Conservation (phyloP, 2,329 filamentous ascomycete genomes). For the Exophiala spinifera region DNA sequence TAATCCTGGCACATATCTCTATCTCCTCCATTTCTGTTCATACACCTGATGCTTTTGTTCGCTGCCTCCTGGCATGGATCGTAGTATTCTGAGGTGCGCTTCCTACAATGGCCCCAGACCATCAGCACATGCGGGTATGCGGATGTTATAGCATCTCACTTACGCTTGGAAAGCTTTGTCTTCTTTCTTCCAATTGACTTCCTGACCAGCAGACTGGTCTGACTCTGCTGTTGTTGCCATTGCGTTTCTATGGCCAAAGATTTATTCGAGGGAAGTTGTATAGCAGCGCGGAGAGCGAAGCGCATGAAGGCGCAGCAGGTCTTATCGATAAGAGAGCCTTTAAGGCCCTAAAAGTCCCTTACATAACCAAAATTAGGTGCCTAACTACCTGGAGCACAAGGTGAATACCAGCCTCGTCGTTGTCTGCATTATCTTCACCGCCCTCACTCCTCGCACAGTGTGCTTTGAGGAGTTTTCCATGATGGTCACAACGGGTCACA, state of each 20-base stretch:
- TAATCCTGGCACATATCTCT: slow-evolving; percentile 89
- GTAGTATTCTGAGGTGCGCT: slow-evolving; percentile 82
- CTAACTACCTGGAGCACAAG: no score
- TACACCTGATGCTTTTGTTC: slow-evolving; percentile 75
- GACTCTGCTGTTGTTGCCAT: slow-evolving; percentile 21
- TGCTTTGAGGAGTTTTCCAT: no score
- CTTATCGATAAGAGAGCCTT: no score
- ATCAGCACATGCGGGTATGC: not conserved
- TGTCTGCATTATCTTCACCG: no score
- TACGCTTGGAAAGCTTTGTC: slow-evolving; percentile 21
- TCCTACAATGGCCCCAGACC: slow-evolving; percentile 52
- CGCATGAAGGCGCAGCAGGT: no score
- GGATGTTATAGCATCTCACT: not conserved
- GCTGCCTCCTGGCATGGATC: slow-evolving; percentile 96
- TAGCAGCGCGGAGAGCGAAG: no score
- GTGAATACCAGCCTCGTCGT: no score
- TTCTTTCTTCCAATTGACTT: slow-evolving; percentile 21
- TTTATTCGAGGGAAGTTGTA: slow-evolving; percentile 1
- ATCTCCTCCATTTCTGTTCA: slow-evolving; percentile 85
- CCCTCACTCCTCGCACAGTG: no score
- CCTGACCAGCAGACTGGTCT: slow-evolving; percentile 6
- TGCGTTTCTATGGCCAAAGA: not conserved
- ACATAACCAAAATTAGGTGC: no score
- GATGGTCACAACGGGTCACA: no score
- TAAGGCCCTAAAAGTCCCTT: no score